These are phyloP conservation scores for Verticillium tricorpus DNA, from an alignment of 2,329 filamentous ascomycete genomes.

Conservation along the genomic window DNA sequence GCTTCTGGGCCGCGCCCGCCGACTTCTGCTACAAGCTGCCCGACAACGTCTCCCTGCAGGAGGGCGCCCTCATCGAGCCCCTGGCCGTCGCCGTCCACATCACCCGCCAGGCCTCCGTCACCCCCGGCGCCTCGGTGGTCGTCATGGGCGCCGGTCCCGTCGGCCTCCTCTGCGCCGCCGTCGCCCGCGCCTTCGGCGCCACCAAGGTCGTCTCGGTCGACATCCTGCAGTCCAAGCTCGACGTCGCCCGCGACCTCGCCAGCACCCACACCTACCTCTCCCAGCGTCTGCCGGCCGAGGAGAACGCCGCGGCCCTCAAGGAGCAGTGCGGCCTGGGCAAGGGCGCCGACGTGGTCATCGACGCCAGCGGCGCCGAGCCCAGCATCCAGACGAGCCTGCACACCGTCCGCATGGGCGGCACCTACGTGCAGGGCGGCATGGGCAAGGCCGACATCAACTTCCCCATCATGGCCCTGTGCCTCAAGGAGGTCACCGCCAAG, in stretches of 20 bases:
- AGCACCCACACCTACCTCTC: constrained; percentile 69
- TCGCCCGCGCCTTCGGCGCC: constrained; percentile 82
- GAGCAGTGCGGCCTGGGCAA: constrained; percentile 56
- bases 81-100: constrained; percentile 85
- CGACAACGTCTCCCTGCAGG: constrained; percentile 68
- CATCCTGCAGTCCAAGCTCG: constrained; percentile 73
- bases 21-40: constrained; percentile 95
- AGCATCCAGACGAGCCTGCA: constrained; percentile 73
- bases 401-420: constrained; percentile 65
- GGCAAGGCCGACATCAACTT: constrained; percentile 83
- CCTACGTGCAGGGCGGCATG: constrained; percentile 86
- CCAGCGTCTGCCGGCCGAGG: constrained; percentile 57
- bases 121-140: constrained; percentile 71
- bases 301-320: constrained; percentile 69
- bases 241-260: constrained; percentile 70
- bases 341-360: constrained; percentile 75
- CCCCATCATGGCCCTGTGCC: constrained; percentile 84
- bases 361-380: constrained; percentile 74
- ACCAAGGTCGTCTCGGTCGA: constrained; percentile 81
- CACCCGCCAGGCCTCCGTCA: constrained; percentile 65
- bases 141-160: constrained; percentile 87
- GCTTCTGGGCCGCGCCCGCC: constrained; percentile 77
- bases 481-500: constrained; percentile 82
- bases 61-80: constrained; percentile 88
- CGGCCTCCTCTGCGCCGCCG: constrained; percentile 80